A percentile compares a stretch with the other conserved stretches of the same genome.
phyloP scores from a whole-genome alignment of 163 green algal species.

The Coccomyxa subellipsoidea region DNA sequence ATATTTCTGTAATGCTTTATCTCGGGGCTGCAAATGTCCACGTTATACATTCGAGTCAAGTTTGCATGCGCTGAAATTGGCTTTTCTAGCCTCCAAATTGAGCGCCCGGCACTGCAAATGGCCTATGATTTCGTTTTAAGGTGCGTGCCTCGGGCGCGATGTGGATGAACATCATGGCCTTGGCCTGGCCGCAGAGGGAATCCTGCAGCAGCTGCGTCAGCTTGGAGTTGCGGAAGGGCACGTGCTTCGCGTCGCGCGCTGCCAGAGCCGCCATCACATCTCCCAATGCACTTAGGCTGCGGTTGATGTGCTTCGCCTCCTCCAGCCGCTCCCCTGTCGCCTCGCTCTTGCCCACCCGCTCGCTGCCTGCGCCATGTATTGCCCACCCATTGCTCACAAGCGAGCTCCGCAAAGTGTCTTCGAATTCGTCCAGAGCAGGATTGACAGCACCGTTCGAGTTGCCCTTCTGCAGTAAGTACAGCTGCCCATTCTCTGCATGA shows the following conservation, averaged over 20 bases:
- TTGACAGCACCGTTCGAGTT: too few relatives aligned
- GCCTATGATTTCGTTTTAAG: too few relatives aligned
- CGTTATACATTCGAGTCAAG: too few relatives aligned
- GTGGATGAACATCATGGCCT: conserved; percentile 95
- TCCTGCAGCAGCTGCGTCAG: conserved; percentile 87
- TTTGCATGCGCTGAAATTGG: too few relatives aligned
- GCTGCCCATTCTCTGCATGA: too few relatives aligned
- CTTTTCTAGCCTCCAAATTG: too few relatives aligned
- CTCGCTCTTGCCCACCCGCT: conserved; percentile 64
- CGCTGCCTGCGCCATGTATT: conserved; percentile 58
- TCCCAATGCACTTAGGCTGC: conserved; percentile 53
- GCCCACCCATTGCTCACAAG: background rate
- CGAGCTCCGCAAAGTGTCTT: too few relatives aligned
- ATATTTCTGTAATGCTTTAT: too few relatives aligned
- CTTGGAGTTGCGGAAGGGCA: conserved; percentile 83
- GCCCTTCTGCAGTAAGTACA: too few relatives aligned
- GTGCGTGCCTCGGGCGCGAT: conserved; percentile 68
- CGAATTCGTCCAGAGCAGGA: too few relatives aligned
- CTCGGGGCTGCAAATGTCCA: too few relatives aligned
- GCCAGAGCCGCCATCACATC: conserved; percentile 86
- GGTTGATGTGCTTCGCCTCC: conserved; percentile 94
- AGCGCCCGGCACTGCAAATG: too few relatives aligned
- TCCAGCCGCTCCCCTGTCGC: conserved; percentile 75
- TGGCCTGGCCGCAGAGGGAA: conserved; percentile 77
- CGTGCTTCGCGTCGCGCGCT: conserved; percentile 53